A percentile compares a stretch with the other conserved stretches of the same genome.
These are phyloP conservation scores for Neocallimastix lanati DNA, from an alignment of 192 early-diverging fungal species.

Conservation along the genomic window DNA sequence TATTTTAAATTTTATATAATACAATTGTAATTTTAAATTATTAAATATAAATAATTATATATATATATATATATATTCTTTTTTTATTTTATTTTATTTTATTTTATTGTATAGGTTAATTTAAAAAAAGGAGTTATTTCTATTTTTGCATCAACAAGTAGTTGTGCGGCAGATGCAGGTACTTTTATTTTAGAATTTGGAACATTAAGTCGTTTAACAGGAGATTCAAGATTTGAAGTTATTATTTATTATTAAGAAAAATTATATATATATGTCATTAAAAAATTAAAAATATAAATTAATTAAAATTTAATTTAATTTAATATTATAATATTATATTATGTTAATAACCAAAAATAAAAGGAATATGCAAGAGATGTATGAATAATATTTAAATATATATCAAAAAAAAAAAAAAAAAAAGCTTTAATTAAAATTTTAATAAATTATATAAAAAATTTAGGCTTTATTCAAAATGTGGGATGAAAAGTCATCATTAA, in stretches of 20 bases:
- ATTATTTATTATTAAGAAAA: too few relatives aligned
- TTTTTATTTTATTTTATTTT: too few relatives aligned
- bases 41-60: too few relatives aligned
- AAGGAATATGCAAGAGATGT: constrained; percentile 7
- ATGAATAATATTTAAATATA: neutral
- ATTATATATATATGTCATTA: too few relatives aligned
- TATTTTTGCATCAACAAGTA: constrained; percentile 50
- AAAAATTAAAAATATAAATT: too few relatives aligned
- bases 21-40: neutral
- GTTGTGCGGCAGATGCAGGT: constrained; percentile 71
- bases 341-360: neutral
- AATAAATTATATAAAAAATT: too few relatives aligned
- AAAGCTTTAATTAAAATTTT: constrained; percentile 13
- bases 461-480: constrained; percentile 62
- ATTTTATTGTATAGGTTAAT: constrained; percentile 20
- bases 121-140: constrained; percentile 48
- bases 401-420: too few relatives aligned
- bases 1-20: constrained; percentile 1
- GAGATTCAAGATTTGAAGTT: constrained; percentile 59
- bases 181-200: constrained; percentile 87
- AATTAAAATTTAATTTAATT: too few relatives aligned
- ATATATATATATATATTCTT: too few relatives aligned
- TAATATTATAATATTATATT: too few relatives aligned
- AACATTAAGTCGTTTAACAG: constrained; percentile 65
- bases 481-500: constrained; percentile 51